phyloP scores from a whole-genome alignment of 257 asterid species.

The Solanum lycopersicoides region DNA sequence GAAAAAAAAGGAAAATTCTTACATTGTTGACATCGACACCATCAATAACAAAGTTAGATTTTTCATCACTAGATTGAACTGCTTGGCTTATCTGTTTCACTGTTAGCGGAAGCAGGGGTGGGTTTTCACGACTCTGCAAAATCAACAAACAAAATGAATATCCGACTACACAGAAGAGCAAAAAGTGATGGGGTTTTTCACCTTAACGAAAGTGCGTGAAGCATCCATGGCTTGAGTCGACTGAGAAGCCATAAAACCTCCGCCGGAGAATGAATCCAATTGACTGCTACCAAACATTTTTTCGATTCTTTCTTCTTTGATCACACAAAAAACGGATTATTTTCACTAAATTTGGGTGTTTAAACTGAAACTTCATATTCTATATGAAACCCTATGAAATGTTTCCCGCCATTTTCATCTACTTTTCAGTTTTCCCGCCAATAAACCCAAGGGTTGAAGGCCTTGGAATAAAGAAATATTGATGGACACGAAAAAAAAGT shows the following conservation, averaged over 20 bases:
- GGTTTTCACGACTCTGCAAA: slow-evolving; percentile 70
- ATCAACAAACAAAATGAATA: not conserved
- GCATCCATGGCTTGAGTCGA: slow-evolving; percentile 20
- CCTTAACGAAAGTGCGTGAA: slow-evolving; percentile 56
- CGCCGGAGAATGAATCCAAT: slow-evolving; percentile 23
- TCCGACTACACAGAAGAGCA: not conserved
- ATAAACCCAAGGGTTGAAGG: not conserved
- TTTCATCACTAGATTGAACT: slow-evolving; percentile 51
- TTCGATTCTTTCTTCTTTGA: not conserved
- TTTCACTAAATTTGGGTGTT: not conserved
- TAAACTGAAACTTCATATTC: not conserved
- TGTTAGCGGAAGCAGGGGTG: slow-evolving; percentile 66
- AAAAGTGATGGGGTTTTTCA: not conserved
- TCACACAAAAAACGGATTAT: not conserved
- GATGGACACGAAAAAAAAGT: not conserved
- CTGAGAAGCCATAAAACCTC: slow-evolving; percentile 41
- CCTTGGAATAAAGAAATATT: not conserved
- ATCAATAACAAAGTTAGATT: slow-evolving; percentile 50
- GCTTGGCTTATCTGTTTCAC: slow-evolving; percentile 80
- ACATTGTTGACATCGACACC: slow-evolving; percentile 79
- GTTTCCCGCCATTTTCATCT: slow-evolving; percentile 16
- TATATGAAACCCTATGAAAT: not conserved
- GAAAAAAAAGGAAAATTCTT: not conserved
- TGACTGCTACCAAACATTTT: slow-evolving; percentile 62
- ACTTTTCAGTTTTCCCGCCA: slow-evolving; percentile 21